Evolutionary conservation across 2,329 filamentous ascomycete species (phyloP).

Genomic region (Monosporascus cannonballus): DNA sequence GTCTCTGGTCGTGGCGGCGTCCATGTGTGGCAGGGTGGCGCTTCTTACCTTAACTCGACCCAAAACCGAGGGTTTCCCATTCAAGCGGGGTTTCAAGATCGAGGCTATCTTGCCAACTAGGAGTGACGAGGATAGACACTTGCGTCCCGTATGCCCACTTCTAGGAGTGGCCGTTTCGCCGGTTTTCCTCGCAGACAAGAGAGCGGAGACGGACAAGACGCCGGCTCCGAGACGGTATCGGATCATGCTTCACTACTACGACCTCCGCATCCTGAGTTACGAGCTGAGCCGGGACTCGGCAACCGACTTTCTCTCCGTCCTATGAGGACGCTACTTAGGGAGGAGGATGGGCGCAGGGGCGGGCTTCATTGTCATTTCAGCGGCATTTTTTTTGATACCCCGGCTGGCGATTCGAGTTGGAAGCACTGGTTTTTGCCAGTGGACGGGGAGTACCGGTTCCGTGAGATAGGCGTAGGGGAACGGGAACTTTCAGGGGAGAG

Average conservation of each 20-base stretch:
- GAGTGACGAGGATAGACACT: slow-evolving; percentile 36
- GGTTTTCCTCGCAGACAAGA: slow-evolving; percentile 41
- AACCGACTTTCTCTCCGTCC: slow-evolving; percentile 21
- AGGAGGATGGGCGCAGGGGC: background rate
- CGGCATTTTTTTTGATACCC: background rate
- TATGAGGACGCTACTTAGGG: slow-evolving; percentile 7
- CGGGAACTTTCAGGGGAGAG: background rate
- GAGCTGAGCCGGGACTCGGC: slow-evolving; percentile 46
- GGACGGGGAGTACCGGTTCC: background rate
- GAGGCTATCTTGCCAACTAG: slow-evolving; percentile 46
- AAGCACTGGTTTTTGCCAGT: background rate
- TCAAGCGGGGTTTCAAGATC: slow-evolving; percentile 43
- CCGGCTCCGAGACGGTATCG: slow-evolving; percentile 44
- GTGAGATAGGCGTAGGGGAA: background rate
- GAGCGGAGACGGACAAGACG: slow-evolving; percentile 13
- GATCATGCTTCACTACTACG: slow-evolving; percentile 64
- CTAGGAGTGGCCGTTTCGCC: slow-evolving; percentile 64
- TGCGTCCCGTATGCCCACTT: slow-evolving; percentile 45
- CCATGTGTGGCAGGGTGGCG: slow-evolving; percentile 58
- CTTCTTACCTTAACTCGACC: slow-evolving; percentile 55
- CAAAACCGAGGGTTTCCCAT: slow-evolving; percentile 16
- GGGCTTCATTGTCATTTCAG: background rate
- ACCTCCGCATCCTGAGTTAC: slow-evolving; percentile 65
- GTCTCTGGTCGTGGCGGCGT: slow-evolving; percentile 61
- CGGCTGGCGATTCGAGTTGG: background rate